phyloP scores from a whole-genome alignment of 139 green algal genomes.

The Micractinium sp. region DNA sequence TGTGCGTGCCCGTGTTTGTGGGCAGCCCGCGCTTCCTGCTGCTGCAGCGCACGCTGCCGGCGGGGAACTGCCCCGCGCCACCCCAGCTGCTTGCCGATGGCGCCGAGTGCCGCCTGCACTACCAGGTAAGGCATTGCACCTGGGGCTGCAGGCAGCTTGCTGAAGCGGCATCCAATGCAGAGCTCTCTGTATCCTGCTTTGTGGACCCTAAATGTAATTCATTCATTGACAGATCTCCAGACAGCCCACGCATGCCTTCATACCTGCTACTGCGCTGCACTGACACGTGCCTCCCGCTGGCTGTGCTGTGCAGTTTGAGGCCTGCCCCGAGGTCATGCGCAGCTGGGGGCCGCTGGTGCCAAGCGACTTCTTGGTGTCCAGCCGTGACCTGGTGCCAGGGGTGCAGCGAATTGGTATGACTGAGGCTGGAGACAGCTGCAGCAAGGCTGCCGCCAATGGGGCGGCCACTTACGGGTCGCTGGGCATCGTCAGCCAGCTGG shows the following conservation, averaged over 20 bases:
- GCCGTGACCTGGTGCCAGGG: constrained; percentile 54
- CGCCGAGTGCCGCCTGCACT: constrained; percentile 21
- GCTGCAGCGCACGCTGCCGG: constrained; percentile 28
- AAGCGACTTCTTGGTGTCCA: constrained; percentile 67
- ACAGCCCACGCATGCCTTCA: too few relatives aligned
- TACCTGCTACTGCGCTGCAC: too few relatives aligned
- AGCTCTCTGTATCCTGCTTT: too few relatives aligned
- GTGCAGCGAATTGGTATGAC: constrained; percentile 15
- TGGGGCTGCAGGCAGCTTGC: too few relatives aligned
- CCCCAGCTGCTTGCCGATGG: constrained; percentile 29
- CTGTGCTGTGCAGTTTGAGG: constrained; percentile 53
- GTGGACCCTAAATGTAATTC: too few relatives aligned
- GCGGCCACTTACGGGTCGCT: background rate
- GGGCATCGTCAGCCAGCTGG: background rate
- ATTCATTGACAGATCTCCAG: too few relatives aligned
- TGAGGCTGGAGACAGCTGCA: too few relatives aligned
- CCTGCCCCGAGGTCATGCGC: constrained; percentile 55
- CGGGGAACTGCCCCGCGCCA: background rate
- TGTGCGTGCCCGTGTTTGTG: constrained; percentile 55
- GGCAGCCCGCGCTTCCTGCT: constrained; percentile 73
- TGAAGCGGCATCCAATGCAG: too few relatives aligned
- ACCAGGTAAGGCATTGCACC: background rate
- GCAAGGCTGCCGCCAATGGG: background rate
- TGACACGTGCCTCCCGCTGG: background rate
- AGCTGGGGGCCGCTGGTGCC: constrained; percentile 60